These are phyloP conservation scores for Coemansia biformis DNA, from an alignment of 192 early-diverging fungal species.

Conservation along the genomic window DNA sequence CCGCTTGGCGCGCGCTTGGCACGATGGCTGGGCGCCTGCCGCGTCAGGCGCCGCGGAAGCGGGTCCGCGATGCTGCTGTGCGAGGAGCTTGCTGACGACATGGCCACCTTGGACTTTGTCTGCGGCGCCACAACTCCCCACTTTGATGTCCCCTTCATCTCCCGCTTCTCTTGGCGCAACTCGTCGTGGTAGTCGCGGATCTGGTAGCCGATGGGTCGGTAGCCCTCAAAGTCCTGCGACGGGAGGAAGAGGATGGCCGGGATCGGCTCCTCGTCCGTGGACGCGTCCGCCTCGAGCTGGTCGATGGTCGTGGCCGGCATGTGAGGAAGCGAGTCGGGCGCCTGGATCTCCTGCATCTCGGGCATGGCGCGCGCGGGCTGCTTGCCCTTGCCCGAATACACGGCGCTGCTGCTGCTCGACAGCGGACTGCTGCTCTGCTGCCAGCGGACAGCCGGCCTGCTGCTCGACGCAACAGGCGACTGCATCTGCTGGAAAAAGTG, in stretches of 20 bases:
- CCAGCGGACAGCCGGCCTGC: neutral
- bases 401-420: constrained; percentile 1
- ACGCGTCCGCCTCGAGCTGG: constrained; percentile 32
- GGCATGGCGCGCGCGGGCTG: constrained; percentile 6
- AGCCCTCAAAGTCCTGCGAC: constrained; percentile 49
- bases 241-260: constrained; percentile 21
- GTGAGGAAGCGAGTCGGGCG: constrained; percentile 7
- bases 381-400: constrained; percentile 18
- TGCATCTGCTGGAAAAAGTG: neutral
- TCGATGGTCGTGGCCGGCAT: constrained; percentile 25
- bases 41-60: too few relatives aligned
- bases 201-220: constrained; percentile 20
- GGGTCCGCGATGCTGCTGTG: too few relatives aligned
- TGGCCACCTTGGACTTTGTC: too few relatives aligned
- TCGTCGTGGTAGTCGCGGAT: constrained; percentile 42
- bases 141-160: neutral
- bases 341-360: constrained; percentile 38
- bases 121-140: too few relatives aligned
- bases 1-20: too few relatives aligned
- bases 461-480: neutral
- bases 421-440: neutral
- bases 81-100: too few relatives aligned
- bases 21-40: too few relatives aligned
- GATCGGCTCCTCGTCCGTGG: constrained; percentile 41
- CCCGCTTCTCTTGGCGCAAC: constrained; percentile 32